Base-by-base conservation (phyloP, 345 rosid genomes). In the Kernera saxatilis region DNA sequence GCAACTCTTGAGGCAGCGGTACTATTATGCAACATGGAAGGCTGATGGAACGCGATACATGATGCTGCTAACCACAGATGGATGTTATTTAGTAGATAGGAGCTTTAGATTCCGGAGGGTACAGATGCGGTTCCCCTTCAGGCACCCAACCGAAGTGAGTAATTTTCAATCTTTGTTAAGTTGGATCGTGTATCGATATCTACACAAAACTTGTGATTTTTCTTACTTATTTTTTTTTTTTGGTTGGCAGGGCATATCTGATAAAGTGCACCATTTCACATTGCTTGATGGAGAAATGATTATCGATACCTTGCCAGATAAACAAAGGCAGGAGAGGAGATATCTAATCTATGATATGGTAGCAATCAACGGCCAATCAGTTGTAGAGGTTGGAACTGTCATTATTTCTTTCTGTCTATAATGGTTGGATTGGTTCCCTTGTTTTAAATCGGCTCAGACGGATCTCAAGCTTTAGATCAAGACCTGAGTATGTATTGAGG, bases 1-100 rank as follows among this genome's bases (percentile, higher is more conserved):
- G 67, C 98, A 87, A 80, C 83, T 91, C 33, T 75, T 94, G 69
- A 89, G 98, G 77, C 96, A 89, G 76, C 85, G 96, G 1, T 94
- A 94, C 79, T 94, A 94, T 77, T 91, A 89, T 81, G 99, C 99
- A 63, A 94, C 99, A 5, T 94, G 99, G 99, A 94, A 94, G 77
- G 99, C 99, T 65, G 99, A 91, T 79, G 99, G 99, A 73, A 94
- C 98, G 8, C 84, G 99, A 73, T 94, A 94, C 70, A 88, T 94
- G 99, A 88, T 94, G 99, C 82, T 94, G 49, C 88, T 94, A 72
- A 91, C 86, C 56, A 52, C 81, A 37, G 97, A 91, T 82, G 99
- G 98, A 14, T 94, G 99, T 52, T 94, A 89, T 67, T 64, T 94
- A 70, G 78, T 94, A 41, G 99, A 94, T 82, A 82, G 99, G 71